Evolutionary conservation across 192 early-diverging fungal species (phyloP).

Genomic region (Coemansia sp.): DNA sequence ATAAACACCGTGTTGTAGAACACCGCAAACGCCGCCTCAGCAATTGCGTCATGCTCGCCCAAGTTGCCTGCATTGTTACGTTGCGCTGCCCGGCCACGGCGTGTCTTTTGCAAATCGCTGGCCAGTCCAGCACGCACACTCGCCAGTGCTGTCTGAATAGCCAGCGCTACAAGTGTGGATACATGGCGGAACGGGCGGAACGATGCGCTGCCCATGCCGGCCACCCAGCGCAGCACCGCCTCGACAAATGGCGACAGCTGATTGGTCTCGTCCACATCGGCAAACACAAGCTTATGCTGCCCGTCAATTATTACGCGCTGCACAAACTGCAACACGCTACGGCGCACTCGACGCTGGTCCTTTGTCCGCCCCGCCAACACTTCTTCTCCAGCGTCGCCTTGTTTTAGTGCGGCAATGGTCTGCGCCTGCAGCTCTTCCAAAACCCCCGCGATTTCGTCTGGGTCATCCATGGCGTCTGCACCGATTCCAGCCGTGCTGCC

Average conservation of each 20-base stretch:
- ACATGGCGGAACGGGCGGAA: constrained; percentile 93
- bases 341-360: constrained; percentile 64
- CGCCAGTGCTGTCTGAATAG: constrained; percentile 66
- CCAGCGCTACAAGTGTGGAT: constrained; percentile 69
- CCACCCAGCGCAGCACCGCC: constrained; percentile 64
- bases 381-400: constrained; percentile 60
- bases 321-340: constrained; percentile 71
- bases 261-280: constrained; percentile 42
- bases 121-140: constrained; percentile 61
- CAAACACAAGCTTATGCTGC: constrained; percentile 64
- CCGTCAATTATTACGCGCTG: constrained; percentile 57
- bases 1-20: constrained; percentile 87
- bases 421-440: constrained; percentile 60
- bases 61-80: constrained; percentile 57
- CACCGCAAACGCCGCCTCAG: constrained; percentile 65
- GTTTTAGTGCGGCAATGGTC: constrained; percentile 30
- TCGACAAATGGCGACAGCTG: constrained; percentile 56
- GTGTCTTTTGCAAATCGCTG: constrained; percentile 63
- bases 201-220: constrained; percentile 68
- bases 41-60: constrained; percentile 56
- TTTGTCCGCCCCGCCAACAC: constrained; percentile 73
- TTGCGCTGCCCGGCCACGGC: constrained; percentile 58
- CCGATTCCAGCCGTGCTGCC: constrained; percentile 58
- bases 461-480: constrained; percentile 57
- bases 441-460: constrained; percentile 50